Evolutionary conservation across 2,329 filamentous ascomycete genomes (phyloP).

Genomic region (Pyrenochaeta sp.): DNA sequence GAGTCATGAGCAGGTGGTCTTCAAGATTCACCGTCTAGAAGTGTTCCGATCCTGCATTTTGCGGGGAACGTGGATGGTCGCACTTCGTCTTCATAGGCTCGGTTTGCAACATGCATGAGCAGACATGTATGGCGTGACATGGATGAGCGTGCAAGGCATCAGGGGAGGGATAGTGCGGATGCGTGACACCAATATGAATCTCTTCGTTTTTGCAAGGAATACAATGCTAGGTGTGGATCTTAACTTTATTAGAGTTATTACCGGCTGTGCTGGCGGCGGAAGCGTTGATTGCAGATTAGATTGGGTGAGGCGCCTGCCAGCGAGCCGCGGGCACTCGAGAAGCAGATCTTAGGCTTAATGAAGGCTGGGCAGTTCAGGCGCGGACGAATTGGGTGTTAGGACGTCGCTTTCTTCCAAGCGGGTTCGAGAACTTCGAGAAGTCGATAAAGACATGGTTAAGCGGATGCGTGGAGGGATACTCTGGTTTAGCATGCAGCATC

Average conservation of each 20-base stretch:
- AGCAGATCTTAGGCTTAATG: conserved; percentile 49
- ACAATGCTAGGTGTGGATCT: conserved; percentile 34
- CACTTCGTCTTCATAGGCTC: conserved; percentile 14
- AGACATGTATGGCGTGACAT: conserved; percentile 13
- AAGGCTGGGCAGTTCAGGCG: conserved; percentile 26
- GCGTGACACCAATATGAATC: conserved; percentile 16
- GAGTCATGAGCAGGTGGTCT: conserved; percentile 15
- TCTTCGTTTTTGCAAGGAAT: conserved; percentile 17
- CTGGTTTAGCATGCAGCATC: conserved; percentile 17
- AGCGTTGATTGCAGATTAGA: conserved; percentile 28
- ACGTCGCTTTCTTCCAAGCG: conserved; percentile 30
- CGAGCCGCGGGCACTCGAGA: conserved; percentile 28
- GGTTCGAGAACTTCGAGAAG: conserved; percentile 41
- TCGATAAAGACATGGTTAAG: conserved; percentile 19
- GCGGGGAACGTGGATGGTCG: conserved; percentile 26
- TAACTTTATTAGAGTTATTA: conserved; percentile 42
- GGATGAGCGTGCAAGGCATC: not conserved
- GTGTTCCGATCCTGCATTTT: conserved; percentile 17
- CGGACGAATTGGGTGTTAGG: conserved; percentile 36
- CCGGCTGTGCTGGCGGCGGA: conserved; percentile 22
- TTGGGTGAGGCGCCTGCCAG: conserved; percentile 24
- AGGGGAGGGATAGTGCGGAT: conserved; percentile 1
- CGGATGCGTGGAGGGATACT: conserved; percentile 7
- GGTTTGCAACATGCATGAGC: conserved; percentile 7
- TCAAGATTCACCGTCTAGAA: not conserved